Percentiles rank a stretch among this genome's conserved stretches.
Evolutionary conservation across 192 early-diverging fungal species (phyloP).

Genomic region (Gryganskiella cystojenkinii): DNA sequence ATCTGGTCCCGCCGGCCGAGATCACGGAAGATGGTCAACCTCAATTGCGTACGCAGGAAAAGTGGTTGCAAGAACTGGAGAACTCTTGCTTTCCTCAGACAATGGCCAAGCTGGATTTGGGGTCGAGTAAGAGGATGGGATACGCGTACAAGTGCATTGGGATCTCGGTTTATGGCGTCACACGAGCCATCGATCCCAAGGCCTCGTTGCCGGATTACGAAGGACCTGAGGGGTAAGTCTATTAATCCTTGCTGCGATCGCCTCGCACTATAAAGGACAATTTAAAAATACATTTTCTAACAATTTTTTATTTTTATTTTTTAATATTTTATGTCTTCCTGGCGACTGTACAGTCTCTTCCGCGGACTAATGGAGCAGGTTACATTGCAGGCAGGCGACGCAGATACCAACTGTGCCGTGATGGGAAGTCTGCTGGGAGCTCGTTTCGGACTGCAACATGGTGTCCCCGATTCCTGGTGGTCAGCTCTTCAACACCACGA

Average conservation of each 20-base stretch:
- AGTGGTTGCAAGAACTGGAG: conserved; percentile 18
- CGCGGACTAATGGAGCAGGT: conserved; percentile 58
- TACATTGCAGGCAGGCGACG: conserved; percentile 62
- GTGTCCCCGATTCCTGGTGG: conserved; percentile 30
- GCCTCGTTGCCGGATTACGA: conserved; percentile 31
- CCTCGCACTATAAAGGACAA: too few relatives aligned
- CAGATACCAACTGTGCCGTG: conserved; percentile 52
- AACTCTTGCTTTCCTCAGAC: conserved; percentile 46
- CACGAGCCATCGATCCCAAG: conserved; percentile 25
- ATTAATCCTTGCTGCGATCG: too few relatives aligned
- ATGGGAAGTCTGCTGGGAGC: conserved; percentile 64
- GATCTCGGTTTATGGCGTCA: conserved; percentile 47
- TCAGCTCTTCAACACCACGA: conserved; percentile 16
- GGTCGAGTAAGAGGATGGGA: conserved; percentile 38
- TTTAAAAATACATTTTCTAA: too few relatives aligned
- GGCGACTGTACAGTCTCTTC: conserved; percentile 50
- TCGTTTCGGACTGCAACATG: conserved; percentile 47
- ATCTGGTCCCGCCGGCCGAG: conserved; percentile 11
- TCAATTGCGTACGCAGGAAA: neutral
- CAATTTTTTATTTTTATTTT: too few relatives aligned
- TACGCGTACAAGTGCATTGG: conserved; percentile 65
- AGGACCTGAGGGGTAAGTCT: conserved; percentile 12
- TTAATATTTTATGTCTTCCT: too few relatives aligned
- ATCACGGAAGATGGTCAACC: neutral
- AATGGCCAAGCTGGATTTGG: conserved; percentile 44